phyloP scores from a whole-genome alignment of 164 flowering plant genomes.

The Umbilicus rupestris region DNA sequence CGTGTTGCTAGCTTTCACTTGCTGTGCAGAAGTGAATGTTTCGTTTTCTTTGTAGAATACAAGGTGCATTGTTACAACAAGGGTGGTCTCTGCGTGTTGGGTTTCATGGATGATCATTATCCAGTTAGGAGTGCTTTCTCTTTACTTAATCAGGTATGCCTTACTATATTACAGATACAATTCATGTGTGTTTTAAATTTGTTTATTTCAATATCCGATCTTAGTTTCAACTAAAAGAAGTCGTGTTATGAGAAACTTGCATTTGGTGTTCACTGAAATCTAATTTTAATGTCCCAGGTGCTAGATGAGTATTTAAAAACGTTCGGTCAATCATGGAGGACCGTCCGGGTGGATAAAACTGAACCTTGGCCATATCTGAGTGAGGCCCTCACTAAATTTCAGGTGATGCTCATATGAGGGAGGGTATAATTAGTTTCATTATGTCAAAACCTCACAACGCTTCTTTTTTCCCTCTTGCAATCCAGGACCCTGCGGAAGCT shows the following conservation, averaged over 20 bases:
- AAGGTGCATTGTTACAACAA: slow-evolving; percentile 92
- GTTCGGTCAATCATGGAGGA: slow-evolving; percentile 89
- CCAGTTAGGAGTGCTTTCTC: slow-evolving; percentile 96
- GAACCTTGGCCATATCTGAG: slow-evolving; percentile 85
- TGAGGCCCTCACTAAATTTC: slow-evolving; percentile 77
- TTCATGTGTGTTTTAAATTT: not conserved
- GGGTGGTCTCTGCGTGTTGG: slow-evolving; percentile 87
- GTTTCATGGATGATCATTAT: slow-evolving; percentile 95
- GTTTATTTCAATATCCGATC: not conserved
- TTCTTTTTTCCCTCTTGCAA: slow-evolving; percentile 4
- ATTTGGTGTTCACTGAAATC: not conserved
- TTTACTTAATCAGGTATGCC: slow-evolving; percentile 67
- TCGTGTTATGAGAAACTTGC: not conserved
- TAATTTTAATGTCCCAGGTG: slow-evolving; percentile 29
- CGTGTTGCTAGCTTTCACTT: not conserved
- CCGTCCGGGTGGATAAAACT: slow-evolving; percentile 41
- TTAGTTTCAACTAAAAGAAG: not conserved
- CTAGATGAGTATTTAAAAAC: slow-evolving; percentile 85
- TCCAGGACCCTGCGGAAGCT: slow-evolving; percentile 96
- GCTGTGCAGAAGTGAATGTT: not conserved
- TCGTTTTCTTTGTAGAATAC: slow-evolving; percentile 41
- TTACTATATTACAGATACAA: not conserved
- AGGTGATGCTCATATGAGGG: slow-evolving; percentile 30
- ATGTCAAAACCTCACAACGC: not conserved
- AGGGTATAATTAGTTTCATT: not conserved